Percentiles rank a stretch among this genome's conserved stretches.
Conservation (phyloP, 805 yeast species). For the Sungouiella blattae region DNA sequence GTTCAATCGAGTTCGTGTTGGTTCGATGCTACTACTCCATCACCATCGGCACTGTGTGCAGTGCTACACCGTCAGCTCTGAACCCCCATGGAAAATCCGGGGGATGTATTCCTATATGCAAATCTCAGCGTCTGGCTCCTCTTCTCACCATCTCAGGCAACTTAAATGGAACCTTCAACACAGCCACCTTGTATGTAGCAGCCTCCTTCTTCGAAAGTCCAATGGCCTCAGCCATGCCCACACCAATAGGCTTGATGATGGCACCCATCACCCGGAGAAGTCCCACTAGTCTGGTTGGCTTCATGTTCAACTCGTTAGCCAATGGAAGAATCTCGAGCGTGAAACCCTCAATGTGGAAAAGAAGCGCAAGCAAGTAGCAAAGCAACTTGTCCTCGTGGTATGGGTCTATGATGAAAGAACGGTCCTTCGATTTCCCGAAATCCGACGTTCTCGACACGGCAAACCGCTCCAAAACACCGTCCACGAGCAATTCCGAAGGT, state of each 20-base stretch:
- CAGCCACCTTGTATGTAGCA: conserved; percentile 71
- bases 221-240: conserved; percentile 70
- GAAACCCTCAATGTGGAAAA: conserved; percentile 74
- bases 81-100: too few relatives aligned
- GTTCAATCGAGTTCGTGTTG: too few relatives aligned
- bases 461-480: conserved; percentile 68
- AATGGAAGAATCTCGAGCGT: conserved; percentile 73
- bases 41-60: not conserved
- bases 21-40: not conserved
- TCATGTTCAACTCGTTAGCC: conserved; percentile 79
- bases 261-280: conserved; percentile 84
- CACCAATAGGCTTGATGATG: conserved; percentile 63
- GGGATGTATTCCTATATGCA: conserved; percentile 1
- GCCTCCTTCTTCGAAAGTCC: conserved; percentile 61
- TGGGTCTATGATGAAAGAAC: conserved; percentile 81
- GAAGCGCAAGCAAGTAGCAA: conserved; percentile 69
- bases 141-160: conserved; percentile 79
- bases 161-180: conserved; percentile 82
- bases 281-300: conserved; percentile 66
- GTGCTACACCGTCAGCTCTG: too few relatives aligned
- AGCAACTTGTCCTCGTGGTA: conserved; percentile 81
- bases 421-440: conserved; percentile 71
- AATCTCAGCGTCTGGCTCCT: conserved; percentile 36
- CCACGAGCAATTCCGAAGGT: conserved; percentile 72
- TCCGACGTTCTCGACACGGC: conserved; percentile 62